These are phyloP conservation scores for Dillenia turbinata DNA, from an alignment of 164 flowering plant species.

Conservation along the genomic window DNA sequence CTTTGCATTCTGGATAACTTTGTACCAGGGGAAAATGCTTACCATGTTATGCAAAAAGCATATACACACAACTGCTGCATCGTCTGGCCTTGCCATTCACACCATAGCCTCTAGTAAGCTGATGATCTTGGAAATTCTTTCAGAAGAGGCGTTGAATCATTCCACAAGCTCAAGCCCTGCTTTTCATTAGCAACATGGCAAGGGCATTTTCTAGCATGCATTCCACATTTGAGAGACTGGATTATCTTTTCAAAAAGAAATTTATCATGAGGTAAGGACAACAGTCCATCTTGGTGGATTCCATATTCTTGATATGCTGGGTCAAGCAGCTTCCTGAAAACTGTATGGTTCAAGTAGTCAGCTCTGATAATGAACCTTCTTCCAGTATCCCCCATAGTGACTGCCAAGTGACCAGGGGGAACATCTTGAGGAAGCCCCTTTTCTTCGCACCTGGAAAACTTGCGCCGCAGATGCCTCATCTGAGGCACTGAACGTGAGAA, in stretches of 20 bases:
- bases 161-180: background rate
- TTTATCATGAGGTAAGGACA: conserved; percentile 27
- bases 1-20: no score
- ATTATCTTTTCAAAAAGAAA: conserved; percentile 15
- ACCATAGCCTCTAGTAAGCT: background rate
- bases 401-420: conserved; percentile 26
- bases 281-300: conserved; percentile 10
- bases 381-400: conserved; percentile 16
- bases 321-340: conserved; percentile 18
- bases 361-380: conserved; percentile 22
- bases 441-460: conserved; percentile 4
- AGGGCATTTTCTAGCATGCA: background rate
- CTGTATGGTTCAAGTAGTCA: conserved; percentile 21
- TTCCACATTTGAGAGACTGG: conserved; percentile 5
- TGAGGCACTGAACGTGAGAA: background rate
- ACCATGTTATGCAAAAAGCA: no score
- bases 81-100: no score
- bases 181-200: background rate
- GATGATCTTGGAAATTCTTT: conserved; percentile 3
- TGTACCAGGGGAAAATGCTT: no score
- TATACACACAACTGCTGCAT: no score
- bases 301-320: conserved; percentile 23
- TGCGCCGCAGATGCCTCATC: conserved; percentile 16
- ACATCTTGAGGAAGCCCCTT: conserved; percentile 21
- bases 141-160: conserved; percentile 8